Evolutionary conservation across 371 early-diverging fungal genomes (phyloP).

Genomic region (Cokeromyces recurvatus): DNA sequence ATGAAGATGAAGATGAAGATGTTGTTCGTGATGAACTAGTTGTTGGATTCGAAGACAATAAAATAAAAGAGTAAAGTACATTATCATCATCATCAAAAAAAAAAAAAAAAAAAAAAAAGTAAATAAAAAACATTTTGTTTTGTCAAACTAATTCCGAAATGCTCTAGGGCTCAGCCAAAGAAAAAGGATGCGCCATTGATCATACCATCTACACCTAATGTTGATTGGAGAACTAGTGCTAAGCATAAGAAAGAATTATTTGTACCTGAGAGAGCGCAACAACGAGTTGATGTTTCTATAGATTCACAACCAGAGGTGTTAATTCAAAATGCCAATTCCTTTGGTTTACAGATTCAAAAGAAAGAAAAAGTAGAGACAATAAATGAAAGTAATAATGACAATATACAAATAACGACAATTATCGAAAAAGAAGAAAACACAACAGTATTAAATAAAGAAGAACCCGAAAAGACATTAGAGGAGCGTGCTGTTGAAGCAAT

Average conservation of each 20-base stretch:
- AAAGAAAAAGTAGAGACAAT: slow-evolving; percentile 21
- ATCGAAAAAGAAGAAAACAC: slow-evolving; percentile 1
- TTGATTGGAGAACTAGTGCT: slow-evolving; percentile 43
- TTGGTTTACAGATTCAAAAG: slow-evolving; percentile 37
- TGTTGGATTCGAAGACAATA: slow-evolving; percentile 51
- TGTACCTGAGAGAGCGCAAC: slow-evolving; percentile 28
- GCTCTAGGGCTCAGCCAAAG: slow-evolving; percentile 36
- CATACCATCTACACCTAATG: slow-evolving; percentile 47
- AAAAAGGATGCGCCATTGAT: slow-evolving; percentile 33
- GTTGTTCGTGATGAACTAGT: slow-evolving; percentile 39
- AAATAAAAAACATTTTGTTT: background rate
- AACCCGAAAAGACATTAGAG: slow-evolving; percentile 42
- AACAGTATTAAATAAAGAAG: slow-evolving; percentile 6
- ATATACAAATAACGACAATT: background rate
- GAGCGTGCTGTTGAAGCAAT: slow-evolving; percentile 56
- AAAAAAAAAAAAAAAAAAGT: background rate
- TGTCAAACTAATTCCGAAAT: no score
- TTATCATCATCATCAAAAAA: background rate
- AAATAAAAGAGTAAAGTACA: slow-evolving; percentile 41
- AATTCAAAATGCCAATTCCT: slow-evolving; percentile 1
- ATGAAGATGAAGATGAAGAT: slow-evolving; percentile 43
- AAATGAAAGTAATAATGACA: background rate
- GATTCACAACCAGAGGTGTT: slow-evolving; percentile 12
- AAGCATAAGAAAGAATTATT: slow-evolving; percentile 40
- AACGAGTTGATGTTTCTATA: background rate